Conservation (phyloP, 139 green algal genomes). For the Coccomyxa sp. region DNA sequence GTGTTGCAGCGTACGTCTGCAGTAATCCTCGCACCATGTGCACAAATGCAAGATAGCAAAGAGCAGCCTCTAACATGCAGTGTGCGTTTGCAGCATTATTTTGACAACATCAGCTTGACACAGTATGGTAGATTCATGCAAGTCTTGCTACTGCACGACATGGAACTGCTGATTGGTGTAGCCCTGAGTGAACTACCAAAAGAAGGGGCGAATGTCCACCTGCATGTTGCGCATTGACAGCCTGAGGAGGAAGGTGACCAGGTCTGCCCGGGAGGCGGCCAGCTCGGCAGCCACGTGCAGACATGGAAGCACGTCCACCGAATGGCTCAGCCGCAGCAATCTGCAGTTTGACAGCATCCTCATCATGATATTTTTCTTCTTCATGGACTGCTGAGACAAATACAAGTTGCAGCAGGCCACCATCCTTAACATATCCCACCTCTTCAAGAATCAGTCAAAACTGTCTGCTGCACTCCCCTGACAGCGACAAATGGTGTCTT, state of each 20-base stretch:
- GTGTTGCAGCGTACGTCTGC: not conserved
- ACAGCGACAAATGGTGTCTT: not conserved
- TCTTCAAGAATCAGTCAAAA: not conserved
- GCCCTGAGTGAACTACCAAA: not conserved
- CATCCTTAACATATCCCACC: no score
- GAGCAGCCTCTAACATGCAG: not conserved
- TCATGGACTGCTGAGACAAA: not conserved
- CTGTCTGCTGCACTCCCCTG: not conserved
- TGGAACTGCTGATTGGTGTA: not conserved
- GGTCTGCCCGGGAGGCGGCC: slow-evolving; percentile 6
- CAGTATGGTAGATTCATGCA: not conserved
- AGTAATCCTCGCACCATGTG: no score
- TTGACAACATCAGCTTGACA: not conserved
- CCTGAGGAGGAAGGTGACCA: slow-evolving; percentile 26
- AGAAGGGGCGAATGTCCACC: not conserved
- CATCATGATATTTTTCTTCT: not conserved
- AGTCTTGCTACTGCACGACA: not conserved
- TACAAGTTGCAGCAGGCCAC: not conserved
- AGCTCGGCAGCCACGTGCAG: slow-evolving; percentile 32
- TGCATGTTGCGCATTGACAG: slow-evolving; percentile 16
- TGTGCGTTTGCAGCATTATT: not conserved
- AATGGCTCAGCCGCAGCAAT: slow-evolving; percentile 42
- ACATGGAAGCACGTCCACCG: slow-evolving; percentile 38
- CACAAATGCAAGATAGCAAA: no score
- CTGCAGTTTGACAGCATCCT: slow-evolving; percentile 15